Conservation (phyloP, 148 eudicot species). For the Drosera capensis region DNA sequence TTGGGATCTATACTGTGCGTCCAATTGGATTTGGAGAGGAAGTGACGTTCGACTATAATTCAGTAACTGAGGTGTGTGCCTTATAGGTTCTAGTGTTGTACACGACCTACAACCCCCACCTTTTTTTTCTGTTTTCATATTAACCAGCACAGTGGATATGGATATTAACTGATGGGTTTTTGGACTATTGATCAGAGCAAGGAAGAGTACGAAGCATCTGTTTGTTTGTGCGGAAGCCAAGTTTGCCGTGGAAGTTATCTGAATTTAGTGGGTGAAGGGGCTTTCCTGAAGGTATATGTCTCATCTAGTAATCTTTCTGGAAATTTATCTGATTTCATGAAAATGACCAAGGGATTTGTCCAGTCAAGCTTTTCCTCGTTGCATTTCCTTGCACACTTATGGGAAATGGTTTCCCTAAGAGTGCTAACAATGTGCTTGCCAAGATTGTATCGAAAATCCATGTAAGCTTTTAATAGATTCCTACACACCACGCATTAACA, state of each 20-base stretch:
- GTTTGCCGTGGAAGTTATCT: constrained; percentile 99
- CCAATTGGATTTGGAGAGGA: constrained; percentile 88
- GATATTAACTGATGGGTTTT: constrained; percentile 4
- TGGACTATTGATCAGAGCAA: constrained; percentile 50
- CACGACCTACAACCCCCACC: too few species aligned
- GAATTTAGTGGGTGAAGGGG: constrained; percentile 88
- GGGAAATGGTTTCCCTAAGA: too few species aligned
- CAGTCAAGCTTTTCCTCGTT: too few species aligned
- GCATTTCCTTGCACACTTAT: too few species aligned
- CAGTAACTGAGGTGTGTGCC: constrained; percentile 76
- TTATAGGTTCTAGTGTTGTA: background rate
- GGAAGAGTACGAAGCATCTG: constrained; percentile 95
- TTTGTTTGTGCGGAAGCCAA: constrained; percentile 95
- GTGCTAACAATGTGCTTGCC: too few species aligned
- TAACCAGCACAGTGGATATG: background rate
- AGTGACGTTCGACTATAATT: constrained; percentile 88
- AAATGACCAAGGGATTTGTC: too few species aligned
- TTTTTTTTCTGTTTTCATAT: background rate
- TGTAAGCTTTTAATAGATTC: too few species aligned
- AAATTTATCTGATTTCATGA: too few species aligned
- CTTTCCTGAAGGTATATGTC: constrained; percentile 64
- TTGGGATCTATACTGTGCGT: constrained; percentile 79
- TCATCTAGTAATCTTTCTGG: too few species aligned
- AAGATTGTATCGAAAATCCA: too few species aligned
- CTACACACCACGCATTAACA: too few species aligned